phyloP scores from a whole-genome alignment of 2,329 filamentous ascomycete genomes.

The Lecanicillium sp. region DNA sequence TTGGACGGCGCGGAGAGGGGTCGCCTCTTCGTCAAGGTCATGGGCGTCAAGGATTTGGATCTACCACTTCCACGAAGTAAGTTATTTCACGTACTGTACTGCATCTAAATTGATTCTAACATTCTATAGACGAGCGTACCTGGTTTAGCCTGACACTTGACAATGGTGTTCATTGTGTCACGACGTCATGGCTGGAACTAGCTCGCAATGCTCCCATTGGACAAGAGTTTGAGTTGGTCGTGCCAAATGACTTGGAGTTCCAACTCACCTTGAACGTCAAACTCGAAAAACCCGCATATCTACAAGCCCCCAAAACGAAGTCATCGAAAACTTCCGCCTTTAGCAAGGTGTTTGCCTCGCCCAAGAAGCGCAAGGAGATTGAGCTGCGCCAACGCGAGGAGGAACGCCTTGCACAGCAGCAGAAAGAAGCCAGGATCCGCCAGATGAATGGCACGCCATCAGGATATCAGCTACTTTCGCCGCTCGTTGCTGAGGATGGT shows the following conservation, averaged over 20 bases:
- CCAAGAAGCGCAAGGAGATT: conserved; percentile 93
- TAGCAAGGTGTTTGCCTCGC: conserved; percentile 85
- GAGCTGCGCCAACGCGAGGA: conserved; percentile 78
- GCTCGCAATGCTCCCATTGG: conserved; percentile 89
- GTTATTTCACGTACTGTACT: conserved; percentile 21
- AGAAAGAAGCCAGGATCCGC: conserved; percentile 57
- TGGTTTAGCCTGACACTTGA: conserved; percentile 97
- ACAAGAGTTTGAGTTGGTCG: conserved; percentile 96
- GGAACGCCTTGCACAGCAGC: conserved; percentile 58
- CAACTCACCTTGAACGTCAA: conserved; percentile 96
- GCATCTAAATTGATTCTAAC: conserved; percentile 16
- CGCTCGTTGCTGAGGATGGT: conserved; percentile 81
- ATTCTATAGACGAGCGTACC: conserved; percentile 64
- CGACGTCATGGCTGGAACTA: conserved; percentile 89
- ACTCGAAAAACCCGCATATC: conserved; percentile 69
- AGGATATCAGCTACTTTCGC: conserved; percentile 80
- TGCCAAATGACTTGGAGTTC: conserved; percentile 97
- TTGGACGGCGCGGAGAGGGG: conserved; percentile 83
- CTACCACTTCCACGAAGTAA: conserved; percentile 83
- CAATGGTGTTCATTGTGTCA: conserved; percentile 96
- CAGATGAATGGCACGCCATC: conserved; percentile 57
- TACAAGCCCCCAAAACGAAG: conserved; percentile 46
- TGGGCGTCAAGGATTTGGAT: conserved; percentile 93
- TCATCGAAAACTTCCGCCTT: conserved; percentile 81
- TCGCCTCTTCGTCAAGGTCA: conserved; percentile 94